Conservation (phyloP, 225 moss, liverwort and hornwort genomes). For the Pleurozium schreberi region DNA sequence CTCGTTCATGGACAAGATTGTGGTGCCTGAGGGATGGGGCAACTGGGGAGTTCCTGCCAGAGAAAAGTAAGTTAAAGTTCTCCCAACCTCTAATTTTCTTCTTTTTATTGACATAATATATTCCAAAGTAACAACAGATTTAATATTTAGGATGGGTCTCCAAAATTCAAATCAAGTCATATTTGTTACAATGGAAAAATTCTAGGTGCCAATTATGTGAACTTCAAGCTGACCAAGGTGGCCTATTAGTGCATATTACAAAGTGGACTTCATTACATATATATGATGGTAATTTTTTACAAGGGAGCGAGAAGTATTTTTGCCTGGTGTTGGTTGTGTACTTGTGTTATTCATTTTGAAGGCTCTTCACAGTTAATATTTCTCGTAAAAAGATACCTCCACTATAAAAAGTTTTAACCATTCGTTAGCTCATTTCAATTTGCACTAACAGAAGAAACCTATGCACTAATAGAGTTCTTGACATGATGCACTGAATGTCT, state of each 20-base stretch:
- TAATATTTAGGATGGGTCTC: background rate
- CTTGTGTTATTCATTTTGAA: too few species aligned
- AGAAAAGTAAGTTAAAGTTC: slow-evolving; percentile 6
- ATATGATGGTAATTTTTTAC: background rate
- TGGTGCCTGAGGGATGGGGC: slow-evolving; percentile 30
- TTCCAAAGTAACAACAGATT: background rate
- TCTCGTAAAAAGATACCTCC: background rate
- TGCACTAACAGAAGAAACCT: too few species aligned
- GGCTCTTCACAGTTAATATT: background rate
- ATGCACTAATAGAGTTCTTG: too few species aligned
- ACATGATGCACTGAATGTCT: background rate
- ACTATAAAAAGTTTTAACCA: background rate
- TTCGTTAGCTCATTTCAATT: too few species aligned
- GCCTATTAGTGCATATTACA: background rate
- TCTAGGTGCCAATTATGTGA: background rate
- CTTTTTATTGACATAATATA: too few species aligned
- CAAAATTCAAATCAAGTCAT: background rate
- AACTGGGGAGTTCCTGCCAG: slow-evolving; percentile 26
- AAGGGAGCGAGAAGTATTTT: background rate
- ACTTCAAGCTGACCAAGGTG: background rate
- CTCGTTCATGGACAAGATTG: slow-evolving; percentile 30
- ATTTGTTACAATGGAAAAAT: background rate
- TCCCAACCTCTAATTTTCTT: background rate
- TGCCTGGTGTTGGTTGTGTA: background rate
- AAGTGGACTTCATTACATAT: background rate